Conservation (phyloP, 2,329 filamentous ascomycete genomes). For the Cryphonectria parasitica region DNA sequence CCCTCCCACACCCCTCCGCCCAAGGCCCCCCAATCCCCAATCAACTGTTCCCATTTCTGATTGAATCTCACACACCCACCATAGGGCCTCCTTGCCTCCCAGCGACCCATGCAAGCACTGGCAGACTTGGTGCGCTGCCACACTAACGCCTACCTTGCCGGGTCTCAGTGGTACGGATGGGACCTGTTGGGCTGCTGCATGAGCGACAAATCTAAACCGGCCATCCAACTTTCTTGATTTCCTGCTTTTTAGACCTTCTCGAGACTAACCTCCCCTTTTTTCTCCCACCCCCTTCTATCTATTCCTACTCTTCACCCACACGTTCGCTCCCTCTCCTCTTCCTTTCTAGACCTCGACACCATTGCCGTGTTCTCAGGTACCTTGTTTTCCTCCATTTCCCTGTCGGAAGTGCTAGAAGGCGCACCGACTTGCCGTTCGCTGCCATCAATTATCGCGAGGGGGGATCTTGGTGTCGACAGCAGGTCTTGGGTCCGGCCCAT, state of each 20-base stretch:
- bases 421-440: slow-evolving; percentile 29
- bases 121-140: slow-evolving; percentile 1
- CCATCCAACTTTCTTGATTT: slow-evolving; percentile 25
- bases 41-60: slow-evolving; percentile 10
- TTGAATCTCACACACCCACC: slow-evolving; percentile 6
- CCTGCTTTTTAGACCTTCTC: slow-evolving; percentile 18
- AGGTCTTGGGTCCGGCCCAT: slow-evolving; percentile 9
- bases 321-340: slow-evolving; percentile 32
- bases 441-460: slow-evolving; percentile 11
- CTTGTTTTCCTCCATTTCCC: slow-evolving; percentile 20
- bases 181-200: slow-evolving; percentile 4
- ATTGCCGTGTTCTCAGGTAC: slow-evolving; percentile 31
- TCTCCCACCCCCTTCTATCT: slow-evolving; percentile 11
- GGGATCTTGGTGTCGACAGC: slow-evolving; percentile 12
- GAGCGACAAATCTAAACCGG: slow-evolving; percentile 24
- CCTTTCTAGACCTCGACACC: slow-evolving; percentile 31
- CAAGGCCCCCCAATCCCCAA: not conserved
- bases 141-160: slow-evolving; percentile 6
- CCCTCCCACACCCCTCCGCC: not conserved
- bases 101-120: not conserved
- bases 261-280: slow-evolving; percentile 19
- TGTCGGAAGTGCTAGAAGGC: slow-evolving; percentile 25
- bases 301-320: slow-evolving; percentile 16
- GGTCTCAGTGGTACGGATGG: slow-evolving; percentile 11
- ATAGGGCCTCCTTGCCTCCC: not conserved